These are phyloP conservation scores for Solanum bulbocastanum DNA, from an alignment of 257 asterid genomes.

Conservation along the genomic window DNA sequence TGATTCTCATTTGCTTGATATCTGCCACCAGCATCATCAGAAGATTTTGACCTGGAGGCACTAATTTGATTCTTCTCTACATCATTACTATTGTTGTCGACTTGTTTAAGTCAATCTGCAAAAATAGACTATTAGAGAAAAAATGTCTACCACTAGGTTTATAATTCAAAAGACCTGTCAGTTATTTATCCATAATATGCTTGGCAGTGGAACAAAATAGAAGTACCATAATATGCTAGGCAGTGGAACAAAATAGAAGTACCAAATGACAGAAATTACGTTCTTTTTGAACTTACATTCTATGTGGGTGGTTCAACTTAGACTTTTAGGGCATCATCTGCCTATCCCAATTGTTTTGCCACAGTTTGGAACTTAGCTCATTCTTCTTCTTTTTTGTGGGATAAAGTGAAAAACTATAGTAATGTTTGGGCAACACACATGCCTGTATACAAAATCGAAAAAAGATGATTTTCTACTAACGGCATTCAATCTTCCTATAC, in stretches of 20 bases:
- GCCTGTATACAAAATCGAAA: neutral
- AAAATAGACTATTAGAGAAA: constrained; percentile 1
- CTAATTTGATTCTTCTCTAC: constrained; percentile 45
- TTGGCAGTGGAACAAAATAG: neutral
- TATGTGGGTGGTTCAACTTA: neutral
- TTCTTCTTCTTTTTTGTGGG: neutral
- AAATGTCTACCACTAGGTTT: neutral
- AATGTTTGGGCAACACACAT: neutral
- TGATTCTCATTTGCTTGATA: constrained; percentile 27
- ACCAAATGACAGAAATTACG: neutral
- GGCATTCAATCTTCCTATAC: neutral
- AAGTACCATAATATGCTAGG: neutral
- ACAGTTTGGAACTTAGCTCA: neutral
- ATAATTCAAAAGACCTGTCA: neutral
- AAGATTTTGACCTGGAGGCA: constrained; percentile 33
- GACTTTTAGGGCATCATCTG: neutral
- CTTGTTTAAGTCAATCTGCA: constrained; percentile 63
- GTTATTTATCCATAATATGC: neutral
- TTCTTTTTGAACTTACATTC: neutral
- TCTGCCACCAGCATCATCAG: constrained; percentile 42
- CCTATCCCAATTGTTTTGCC: neutral
- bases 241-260: neutral
- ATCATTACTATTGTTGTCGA: constrained; percentile 40
- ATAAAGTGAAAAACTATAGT: neutral
- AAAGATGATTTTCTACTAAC: neutral